Evolutionary conservation across 208 protist species (phyloP).

Genomic region (Acanthamoeba royreba): DNA sequence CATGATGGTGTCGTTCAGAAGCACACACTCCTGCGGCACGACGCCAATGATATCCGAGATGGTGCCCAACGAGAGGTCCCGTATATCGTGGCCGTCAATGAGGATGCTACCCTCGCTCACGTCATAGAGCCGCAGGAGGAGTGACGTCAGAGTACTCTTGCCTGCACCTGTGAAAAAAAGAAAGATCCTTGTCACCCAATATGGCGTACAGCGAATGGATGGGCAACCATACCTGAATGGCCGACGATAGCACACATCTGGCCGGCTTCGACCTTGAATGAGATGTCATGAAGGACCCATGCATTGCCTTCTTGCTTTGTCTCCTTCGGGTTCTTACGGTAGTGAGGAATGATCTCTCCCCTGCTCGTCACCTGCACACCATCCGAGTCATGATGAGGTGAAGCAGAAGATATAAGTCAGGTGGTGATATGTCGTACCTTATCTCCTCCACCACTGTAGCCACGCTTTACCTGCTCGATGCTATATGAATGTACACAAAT

Average conservation of each 20-base stretch:
- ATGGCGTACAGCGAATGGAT: background rate
- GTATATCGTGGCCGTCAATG: constrained; percentile 13
- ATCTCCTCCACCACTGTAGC: background rate
- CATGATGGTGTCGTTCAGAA: background rate
- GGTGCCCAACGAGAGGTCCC: background rate
- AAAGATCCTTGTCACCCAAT: too few species aligned
- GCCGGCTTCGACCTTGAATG: background rate
- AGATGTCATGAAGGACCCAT: background rate
- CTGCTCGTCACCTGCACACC: background rate
- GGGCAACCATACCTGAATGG: background rate
- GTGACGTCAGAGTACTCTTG: background rate
- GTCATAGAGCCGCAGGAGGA: constrained; percentile 37
- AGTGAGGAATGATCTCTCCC: background rate
- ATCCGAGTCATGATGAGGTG: background rate
- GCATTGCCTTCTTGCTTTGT: background rate
- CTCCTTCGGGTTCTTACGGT: background rate
- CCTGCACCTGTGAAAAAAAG: background rate
- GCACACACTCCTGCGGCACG: background rate
- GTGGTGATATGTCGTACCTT: background rate
- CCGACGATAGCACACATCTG: constrained; percentile 28
- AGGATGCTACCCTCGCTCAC: background rate
- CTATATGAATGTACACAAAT: background rate
- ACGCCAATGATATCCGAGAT: background rate
- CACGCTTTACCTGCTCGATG: background rate
- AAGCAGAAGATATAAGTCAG: background rate